Percentiles rank a stretch among this genome's conserved stretches.
These are phyloP conservation scores for Bothriochloa decipiens DNA, from an alignment of 176 grass and related monocot species.

Conservation along the genomic window DNA sequence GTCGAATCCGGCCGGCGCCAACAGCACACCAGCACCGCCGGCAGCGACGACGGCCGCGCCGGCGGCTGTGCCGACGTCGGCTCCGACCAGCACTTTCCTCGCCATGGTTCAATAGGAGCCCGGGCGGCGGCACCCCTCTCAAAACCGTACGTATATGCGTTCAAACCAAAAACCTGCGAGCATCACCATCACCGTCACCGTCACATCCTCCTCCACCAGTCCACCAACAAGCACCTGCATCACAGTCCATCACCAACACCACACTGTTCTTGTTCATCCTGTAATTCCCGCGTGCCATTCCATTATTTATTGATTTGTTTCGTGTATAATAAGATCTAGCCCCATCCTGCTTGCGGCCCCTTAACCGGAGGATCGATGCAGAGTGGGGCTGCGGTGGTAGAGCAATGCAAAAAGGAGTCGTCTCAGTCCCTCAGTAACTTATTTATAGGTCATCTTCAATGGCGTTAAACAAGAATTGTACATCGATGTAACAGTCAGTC, in stretches of 20 bases:
- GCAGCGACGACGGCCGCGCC: slow-evolving; percentile 18
- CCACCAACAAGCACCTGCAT: slow-evolving; percentile 22
- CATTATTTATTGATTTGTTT: slow-evolving; percentile 73
- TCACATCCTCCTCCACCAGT: slow-evolving; percentile 11
- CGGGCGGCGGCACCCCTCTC: background rate
- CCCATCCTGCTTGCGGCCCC: slow-evolving; percentile 30
- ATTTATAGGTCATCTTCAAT: slow-evolving; percentile 52
- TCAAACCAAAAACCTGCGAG: slow-evolving; percentile 21
- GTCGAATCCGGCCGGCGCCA: slow-evolving; percentile 26
- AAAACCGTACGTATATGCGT: slow-evolving; percentile 27
- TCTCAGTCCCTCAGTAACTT: slow-evolving; percentile 39
- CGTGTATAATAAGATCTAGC: slow-evolving; percentile 48
- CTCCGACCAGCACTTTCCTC: slow-evolving; percentile 55
- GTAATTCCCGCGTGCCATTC: slow-evolving; percentile 50
- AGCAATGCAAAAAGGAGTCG: slow-evolving; percentile 10
- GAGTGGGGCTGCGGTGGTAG: slow-evolving; percentile 37
- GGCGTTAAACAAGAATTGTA: slow-evolving; percentile 55
- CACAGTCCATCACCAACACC: slow-evolving; percentile 14
- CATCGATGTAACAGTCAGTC: slow-evolving; percentile 63
- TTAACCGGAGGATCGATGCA: slow-evolving; percentile 40
- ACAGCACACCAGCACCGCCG: background rate
- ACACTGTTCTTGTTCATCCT: slow-evolving; percentile 35
- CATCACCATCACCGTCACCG: background rate
- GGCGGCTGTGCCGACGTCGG: slow-evolving; percentile 33
- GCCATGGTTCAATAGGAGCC: slow-evolving; percentile 57